Evolutionary conservation across 257 asterid species (phyloP), one percentile per base, ranked within the genome.

Genomic region (Primulina eburnea): DNA sequence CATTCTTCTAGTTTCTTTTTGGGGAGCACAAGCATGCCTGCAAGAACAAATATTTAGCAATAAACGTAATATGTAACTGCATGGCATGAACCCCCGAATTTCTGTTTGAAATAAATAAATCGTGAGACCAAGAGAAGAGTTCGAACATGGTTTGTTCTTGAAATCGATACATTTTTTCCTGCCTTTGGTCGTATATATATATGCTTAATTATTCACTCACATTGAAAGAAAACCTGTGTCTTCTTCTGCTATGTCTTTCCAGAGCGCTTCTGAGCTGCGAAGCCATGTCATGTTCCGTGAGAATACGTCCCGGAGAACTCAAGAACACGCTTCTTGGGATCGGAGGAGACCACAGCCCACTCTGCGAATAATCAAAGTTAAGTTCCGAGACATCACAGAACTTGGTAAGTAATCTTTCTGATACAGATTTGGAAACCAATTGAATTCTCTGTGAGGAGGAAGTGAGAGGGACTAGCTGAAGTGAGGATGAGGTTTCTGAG

Each of bases 341-440:
- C 0, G 95, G 97, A 40, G 97, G 97, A 60, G 97, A 92, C 96
- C 97, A 92, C 17, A 92, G 60, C 2, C 90, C 88, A 56, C 97
- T 92, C 52, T 82, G 79, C 0, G 88, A 32, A 71, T 87, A 86
- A 55, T 92, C 97, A 64, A 92, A 92, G 73, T 77, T 70, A 71
- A 89, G 84, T 67, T 89, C 94, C 2, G 96, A 82, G 37, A 78
- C 88, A 75, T 92, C 96, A 35, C 57, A 84, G 75, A 86, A 89
- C 50, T 92, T 92, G 1, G 71, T 53, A 5, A 92, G 96, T 33
- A 92, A 67, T 12, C 74, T 81, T 32, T 84, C 89, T 4, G 97
- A 89, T 3, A 92, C 87, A 2, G 95, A 89, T 58, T 82, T 87
- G 2, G 96, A 82, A 8, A 92, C 97, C 69, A 87, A 10, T 65